These are phyloP conservation scores for Stylosanthes scabra DNA, from an alignment of 331 rosid species.

Conservation along the genomic window DNA sequence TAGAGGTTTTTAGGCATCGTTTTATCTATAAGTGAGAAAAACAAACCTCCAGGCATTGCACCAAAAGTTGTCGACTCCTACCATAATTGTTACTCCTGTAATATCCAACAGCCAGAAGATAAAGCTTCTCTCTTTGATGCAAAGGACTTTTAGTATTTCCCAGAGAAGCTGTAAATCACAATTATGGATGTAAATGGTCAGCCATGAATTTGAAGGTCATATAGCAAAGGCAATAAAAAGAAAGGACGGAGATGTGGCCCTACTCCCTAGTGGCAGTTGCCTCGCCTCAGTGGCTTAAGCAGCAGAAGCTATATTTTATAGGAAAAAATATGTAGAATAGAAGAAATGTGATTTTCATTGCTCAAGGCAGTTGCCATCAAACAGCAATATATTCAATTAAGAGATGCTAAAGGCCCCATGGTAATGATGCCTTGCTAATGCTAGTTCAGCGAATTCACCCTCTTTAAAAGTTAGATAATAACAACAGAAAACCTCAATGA, in stretches of 20 bases:
- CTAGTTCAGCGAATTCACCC: constrained; percentile 13
- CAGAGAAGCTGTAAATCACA: constrained; percentile 56
- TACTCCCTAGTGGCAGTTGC: not conserved
- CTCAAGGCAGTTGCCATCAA: constrained; percentile 31
- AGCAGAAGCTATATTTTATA: not conserved
- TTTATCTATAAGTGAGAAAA: constrained; percentile 33
- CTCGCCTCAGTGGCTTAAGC: constrained; percentile 6
- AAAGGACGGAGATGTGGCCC: constrained; percentile 16
- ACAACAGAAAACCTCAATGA: constrained; percentile 20
- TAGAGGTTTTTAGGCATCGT: constrained; percentile 10
- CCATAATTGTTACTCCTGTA: constrained; percentile 71
- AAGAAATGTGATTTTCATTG: constrained; percentile 33
- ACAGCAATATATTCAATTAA: not conserved
- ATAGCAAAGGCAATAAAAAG: constrained; percentile 18
- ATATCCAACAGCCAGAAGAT: constrained; percentile 91
- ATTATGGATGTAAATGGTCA: constrained; percentile 33
- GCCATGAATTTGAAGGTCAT: constrained; percentile 21
- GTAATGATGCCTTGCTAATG: constrained; percentile 26
- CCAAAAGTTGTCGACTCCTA: constrained; percentile 78
- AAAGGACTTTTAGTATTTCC: constrained; percentile 50
- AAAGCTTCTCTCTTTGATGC: constrained; percentile 77
- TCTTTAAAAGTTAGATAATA: constrained; percentile 23
- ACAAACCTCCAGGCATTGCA: constrained; percentile 70
- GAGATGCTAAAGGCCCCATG: constrained; percentile 1
- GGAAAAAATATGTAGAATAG: constrained; percentile 10